Base-by-base conservation (phyloP, 2,329 filamentous ascomycete genomes). In the Pleurostoma richardsiae region DNA sequence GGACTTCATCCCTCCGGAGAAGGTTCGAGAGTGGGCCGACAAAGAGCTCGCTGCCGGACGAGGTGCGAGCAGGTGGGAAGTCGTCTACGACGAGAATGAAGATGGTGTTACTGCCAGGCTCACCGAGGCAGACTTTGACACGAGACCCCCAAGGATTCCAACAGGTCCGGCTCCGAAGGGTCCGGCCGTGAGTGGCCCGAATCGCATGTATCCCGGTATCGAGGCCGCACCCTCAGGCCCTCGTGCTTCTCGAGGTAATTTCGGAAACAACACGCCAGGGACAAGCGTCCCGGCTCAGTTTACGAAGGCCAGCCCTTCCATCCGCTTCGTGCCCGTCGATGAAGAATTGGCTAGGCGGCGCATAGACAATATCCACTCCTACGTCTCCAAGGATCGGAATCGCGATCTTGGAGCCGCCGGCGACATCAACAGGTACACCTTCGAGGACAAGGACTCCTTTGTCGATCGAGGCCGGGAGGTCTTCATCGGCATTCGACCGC, bases 1-100 rank as follows among this genome's bases (percentile, higher is more conserved):
- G 4, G 94, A 99, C 63, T 97, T 94, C 62, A 77, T 97, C 26
- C 92, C 92, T 0, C 79, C 86, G 19, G 82, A 89, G 29, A 80
- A 82, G 52, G 76, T 95, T 4, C 64, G 71, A 10, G 77, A 78
- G 28, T 97, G 90, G 90, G 85, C 95, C 49, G 76, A 80, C 6
- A 76, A 68, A 39, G 89, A 95, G 64, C 70, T 83, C 56, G 64
- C 71, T 3, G 64, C 61, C 10, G 57, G 68, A 43, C 64, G 76
- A 41, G 63, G 69, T 45, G 42, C 58, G 47, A 19, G 58, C 51
- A 71, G 83, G 28, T 95, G 86, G 82, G 88, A 92, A 64, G 80
- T 95, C 5, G 65, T 76, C 5, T 95, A 95, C 59, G 74, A 82
- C 28, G 66, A 72, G 29, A 76, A 76, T 4, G 70, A 74, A 3